Evolutionary conservation across 805 yeast species (phyloP), one percentile per base, ranked within the genome.

Genomic region (Wickerhamiella azyma): DNA sequence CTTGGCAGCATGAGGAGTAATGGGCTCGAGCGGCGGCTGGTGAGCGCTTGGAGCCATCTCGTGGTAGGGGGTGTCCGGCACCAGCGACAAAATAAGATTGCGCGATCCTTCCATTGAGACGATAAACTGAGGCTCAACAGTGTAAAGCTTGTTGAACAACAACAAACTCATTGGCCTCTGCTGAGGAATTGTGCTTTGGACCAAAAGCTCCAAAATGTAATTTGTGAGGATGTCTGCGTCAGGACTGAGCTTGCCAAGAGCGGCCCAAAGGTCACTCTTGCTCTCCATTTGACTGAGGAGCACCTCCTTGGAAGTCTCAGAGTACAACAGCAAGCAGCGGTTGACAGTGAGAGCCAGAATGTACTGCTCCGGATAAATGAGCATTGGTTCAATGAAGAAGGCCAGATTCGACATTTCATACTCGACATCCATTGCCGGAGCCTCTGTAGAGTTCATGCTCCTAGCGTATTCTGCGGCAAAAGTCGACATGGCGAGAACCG

Each of bases 361-460:
- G 10, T 26, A 18, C 42, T 45, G 48, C 8, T 45, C 48, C 14
- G 43, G 48, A 10, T 40, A 39, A 24, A 35, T 28, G 29, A 45
- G 24, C 26, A 40, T 26, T 7, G 48, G 48, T 41, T 40, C 37
- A 17, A 45, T 29, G 14, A 33, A 33, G 14, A 28, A 18, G 36
- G 40, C n/a, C 13, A 45, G 36, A 21, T 18, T 37, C 6, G 24
- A 5, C 18, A 43, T 17, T 26, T 43, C 46, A 21, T 36, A 37
- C 36, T 42, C 39, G 4, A 24, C 24, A 14, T 19, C 26, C 5
- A 32, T 5, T 16, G 35, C 38, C 3, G 33, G 16, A n/a, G n/a
- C 9, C 5, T 9, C 18, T 7, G 29, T n/a, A 16, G 17, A 19
- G 26, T 19, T 21, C 18, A 21, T 37, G 16, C 28, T 21, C 38